Evolutionary conservation across 495 filamentous ascomycete genomes (phyloP).

Genomic region (Penicillium goetzii): DNA sequence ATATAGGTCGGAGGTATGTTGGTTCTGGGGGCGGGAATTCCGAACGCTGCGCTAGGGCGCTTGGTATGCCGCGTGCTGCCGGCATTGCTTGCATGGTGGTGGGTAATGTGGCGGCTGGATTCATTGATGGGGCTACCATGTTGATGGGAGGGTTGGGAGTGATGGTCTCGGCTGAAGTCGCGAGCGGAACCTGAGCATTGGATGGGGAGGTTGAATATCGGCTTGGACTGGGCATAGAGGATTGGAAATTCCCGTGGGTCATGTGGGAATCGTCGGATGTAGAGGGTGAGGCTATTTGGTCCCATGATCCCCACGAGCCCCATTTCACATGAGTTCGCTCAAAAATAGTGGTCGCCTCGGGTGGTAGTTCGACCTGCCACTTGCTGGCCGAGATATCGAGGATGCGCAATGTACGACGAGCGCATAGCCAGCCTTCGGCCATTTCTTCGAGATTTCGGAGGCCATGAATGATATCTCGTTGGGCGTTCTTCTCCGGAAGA

Average conservation of each 20-base stretch:
- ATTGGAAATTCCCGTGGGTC: constrained; percentile 17
- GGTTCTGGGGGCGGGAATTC: constrained; percentile 40
- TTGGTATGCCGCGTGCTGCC: constrained; percentile 24
- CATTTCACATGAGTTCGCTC: constrained; percentile 64
- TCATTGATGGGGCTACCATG: constrained; percentile 16
- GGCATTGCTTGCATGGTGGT: constrained; percentile 32
- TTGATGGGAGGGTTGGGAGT: constrained; percentile 16
- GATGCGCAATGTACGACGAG: constrained; percentile 80
- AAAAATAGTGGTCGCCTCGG: constrained; percentile 76
- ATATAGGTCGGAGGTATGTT: constrained; percentile 40
- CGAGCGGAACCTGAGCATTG: constrained; percentile 10
- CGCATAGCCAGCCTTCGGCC: constrained; percentile 91
- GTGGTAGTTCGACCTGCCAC: constrained; percentile 86
- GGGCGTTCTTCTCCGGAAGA: constrained; percentile 85
- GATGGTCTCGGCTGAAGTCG: constrained; percentile 22
- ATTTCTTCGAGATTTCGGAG: constrained; percentile 96
- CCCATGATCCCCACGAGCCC: constrained; percentile 53
- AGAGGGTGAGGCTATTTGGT: constrained; percentile 43
- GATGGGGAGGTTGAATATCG: constrained; percentile 29
- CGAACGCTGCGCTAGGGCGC: constrained; percentile 21
- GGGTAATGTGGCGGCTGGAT: constrained; percentile 13
- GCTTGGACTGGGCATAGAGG: constrained; percentile 22
- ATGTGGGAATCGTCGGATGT: constrained; percentile 37
- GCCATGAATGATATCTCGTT: constrained; percentile 84
- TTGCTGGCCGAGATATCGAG: constrained; percentile 82